Percentiles rank a stretch among this genome's conserved stretches.
These are phyloP conservation scores for Calonectria pteridis DNA, from an alignment of 2,329 filamentous ascomycete genomes.

Conservation along the genomic window DNA sequence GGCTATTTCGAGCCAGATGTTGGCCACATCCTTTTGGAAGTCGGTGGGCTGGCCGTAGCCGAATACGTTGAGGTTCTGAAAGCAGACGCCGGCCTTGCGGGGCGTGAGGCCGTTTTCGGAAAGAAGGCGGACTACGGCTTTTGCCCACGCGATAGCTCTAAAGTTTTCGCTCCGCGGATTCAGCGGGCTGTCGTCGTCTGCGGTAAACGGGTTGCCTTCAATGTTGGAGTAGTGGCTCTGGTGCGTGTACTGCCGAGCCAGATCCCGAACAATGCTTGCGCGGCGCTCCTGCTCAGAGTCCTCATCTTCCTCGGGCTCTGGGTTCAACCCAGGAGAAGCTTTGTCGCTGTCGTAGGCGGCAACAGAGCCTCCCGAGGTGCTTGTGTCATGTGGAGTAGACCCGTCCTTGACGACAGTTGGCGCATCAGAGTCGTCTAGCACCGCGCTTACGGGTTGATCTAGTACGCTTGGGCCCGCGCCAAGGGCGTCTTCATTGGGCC, in stretches of 20 bases:
- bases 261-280: constrained; percentile 57
- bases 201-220: constrained; percentile 42
- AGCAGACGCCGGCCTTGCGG: constrained; percentile 67
- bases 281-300: constrained; percentile 51
- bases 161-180: constrained; percentile 54
- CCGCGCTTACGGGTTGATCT: background rate
- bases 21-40: constrained; percentile 75
- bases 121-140: constrained; percentile 33
- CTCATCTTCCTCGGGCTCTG: constrained; percentile 52
- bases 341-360: constrained; percentile 16
- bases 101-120: constrained; percentile 28
- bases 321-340: constrained; percentile 4
- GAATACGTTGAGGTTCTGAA: constrained; percentile 73
- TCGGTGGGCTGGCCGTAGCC: constrained; percentile 77
- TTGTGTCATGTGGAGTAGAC: constrained; percentile 13
- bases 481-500: background rate
- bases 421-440: constrained; percentile 12
- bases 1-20: constrained; percentile 65
- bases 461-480: background rate
- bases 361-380: background rate
- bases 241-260: constrained; percentile 65
- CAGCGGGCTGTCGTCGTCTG: constrained; percentile 57
- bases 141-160: constrained; percentile 37
- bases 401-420: constrained; percentile 8
- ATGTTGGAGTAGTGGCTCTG: constrained; percentile 62